These are phyloP conservation scores for Fraxinus ornus DNA, from an alignment of 305 asterid species.

Conservation along the genomic window DNA sequence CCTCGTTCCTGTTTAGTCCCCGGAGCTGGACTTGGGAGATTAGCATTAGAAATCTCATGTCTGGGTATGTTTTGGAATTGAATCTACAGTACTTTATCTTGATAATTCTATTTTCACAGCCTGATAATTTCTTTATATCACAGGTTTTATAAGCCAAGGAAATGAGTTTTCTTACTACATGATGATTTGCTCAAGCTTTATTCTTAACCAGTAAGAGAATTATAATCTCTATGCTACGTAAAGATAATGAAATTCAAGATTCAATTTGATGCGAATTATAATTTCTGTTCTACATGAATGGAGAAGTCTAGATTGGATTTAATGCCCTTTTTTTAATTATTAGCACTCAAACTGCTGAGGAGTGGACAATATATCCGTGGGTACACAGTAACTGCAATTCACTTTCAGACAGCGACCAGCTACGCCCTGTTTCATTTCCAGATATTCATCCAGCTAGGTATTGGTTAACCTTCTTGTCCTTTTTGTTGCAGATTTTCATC, in stretches of 20 bases:
- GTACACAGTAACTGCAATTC: conserved; percentile 94
- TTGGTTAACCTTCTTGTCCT: conserved; percentile 13
- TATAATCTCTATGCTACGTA: conserved; percentile 19
- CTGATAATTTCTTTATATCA: conserved; percentile 21
- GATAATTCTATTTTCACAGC: conserved; percentile 12
- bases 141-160: conserved; percentile 96
- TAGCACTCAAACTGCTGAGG: conserved; percentile 65
- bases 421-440: conserved; percentile 82
- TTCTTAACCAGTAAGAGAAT: conserved; percentile 73
- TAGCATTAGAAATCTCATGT: conserved; percentile 91
- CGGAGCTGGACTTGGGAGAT: conserved; percentile 99
- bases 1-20: conserved; percentile 94
- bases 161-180: conserved; percentile 97
- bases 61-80: conserved; percentile 53
- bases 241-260: conserved; percentile 7
- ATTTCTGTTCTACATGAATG: not conserved
- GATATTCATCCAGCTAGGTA: conserved; percentile 98
- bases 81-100: conserved; percentile 10
- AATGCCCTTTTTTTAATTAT: conserved; percentile 25
- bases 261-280: not conserved
- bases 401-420: conserved; percentile 81
- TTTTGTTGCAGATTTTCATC: not conserved
- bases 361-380: conserved; percentile 99
- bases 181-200: conserved; percentile 99
- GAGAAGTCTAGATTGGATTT: conserved; percentile 16